Percentiles rank a stretch among this genome's conserved stretches.
Evolutionary conservation across 495 filamentous ascomycete genomes (phyloP).

Genomic region (Annulohypoxylon maeteangense): DNA sequence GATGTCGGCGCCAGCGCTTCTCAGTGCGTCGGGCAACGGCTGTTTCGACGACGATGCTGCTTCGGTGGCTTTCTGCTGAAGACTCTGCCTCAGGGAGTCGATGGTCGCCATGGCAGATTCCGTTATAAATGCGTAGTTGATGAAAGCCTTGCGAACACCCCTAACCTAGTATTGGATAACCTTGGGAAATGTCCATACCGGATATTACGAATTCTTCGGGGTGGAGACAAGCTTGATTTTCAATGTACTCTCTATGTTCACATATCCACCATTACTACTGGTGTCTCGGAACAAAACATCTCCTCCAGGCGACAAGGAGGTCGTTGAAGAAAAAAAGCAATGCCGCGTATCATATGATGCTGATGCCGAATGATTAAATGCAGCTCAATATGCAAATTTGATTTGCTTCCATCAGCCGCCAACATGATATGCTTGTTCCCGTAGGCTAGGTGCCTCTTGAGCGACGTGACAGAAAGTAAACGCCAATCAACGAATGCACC

Average conservation of each 20-base stretch:
- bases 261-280: too few species aligned
- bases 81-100: slow-evolving; percentile 59
- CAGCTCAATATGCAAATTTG: not conserved
- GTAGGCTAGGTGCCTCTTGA: not conserved
- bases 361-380: not conserved
- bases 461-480: not conserved
- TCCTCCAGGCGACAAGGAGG: not conserved
- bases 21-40: slow-evolving; percentile 64
- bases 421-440: slow-evolving; percentile 1
- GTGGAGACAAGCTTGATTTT: too few species aligned
- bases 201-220: too few species aligned
- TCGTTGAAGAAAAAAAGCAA: not conserved
- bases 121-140: not conserved
- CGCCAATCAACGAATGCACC: not conserved
- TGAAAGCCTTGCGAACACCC: not conserved
- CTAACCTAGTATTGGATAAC: too few species aligned
- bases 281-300: too few species aligned
- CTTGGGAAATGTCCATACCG: too few species aligned
- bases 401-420: not conserved
- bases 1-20: slow-evolving; percentile 64
- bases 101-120: slow-evolving; percentile 63
- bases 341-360: not conserved
- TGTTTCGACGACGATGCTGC: slow-evolving; percentile 48
- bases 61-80: slow-evolving; percentile 54
- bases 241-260: too few species aligned